These are phyloP conservation scores for Euphorbia celastroides DNA, from an alignment of 441 rosid species.

Conservation along the genomic window DNA sequence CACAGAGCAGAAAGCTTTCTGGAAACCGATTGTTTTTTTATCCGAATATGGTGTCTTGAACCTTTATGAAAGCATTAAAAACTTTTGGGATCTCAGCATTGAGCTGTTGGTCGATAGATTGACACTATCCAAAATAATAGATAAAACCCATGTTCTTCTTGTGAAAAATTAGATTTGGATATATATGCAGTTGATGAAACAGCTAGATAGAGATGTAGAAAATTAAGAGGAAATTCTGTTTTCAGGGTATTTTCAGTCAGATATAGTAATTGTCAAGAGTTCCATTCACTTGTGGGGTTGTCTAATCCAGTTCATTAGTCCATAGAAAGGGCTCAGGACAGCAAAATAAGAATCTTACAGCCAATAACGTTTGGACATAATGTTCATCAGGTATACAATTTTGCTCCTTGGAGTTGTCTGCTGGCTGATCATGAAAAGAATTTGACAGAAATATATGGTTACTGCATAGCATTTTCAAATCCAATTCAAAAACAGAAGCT, in stretches of 20 bases:
- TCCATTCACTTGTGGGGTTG: not conserved
- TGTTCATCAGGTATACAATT: slow-evolving; percentile 99
- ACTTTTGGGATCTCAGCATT: not conserved
- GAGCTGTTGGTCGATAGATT: not conserved
- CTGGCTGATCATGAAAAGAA: slow-evolving; percentile 46
- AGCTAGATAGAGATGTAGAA: not conserved
- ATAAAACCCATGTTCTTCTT: not conserved
- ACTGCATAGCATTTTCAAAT: slow-evolving; percentile 13
- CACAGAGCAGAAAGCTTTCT: slow-evolving; percentile 1
- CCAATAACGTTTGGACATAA: slow-evolving; percentile 85
- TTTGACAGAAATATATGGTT: not conserved
- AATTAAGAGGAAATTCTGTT: not conserved
- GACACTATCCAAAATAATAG: slow-evolving; percentile 7
- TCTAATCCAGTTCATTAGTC: not conserved
- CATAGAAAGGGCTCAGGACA: slow-evolving; percentile 2
- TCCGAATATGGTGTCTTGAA: not conserved
- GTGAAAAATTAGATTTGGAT: not conserved
- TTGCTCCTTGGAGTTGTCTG: slow-evolving; percentile 75
- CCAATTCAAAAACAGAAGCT: slow-evolving; percentile 10
- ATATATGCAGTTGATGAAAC: not conserved
- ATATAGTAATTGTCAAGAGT: not conserved
- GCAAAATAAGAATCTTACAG: slow-evolving; percentile 50
- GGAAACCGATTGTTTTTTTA: not conserved
- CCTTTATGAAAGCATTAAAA: not conserved
- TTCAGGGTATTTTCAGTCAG: not conserved